Evolutionary conservation across 1,284 basidiomycete genomes (phyloP), one percentile per base, ranked within the genome.

Genomic region (Hortiboletus rubellus): DNA sequence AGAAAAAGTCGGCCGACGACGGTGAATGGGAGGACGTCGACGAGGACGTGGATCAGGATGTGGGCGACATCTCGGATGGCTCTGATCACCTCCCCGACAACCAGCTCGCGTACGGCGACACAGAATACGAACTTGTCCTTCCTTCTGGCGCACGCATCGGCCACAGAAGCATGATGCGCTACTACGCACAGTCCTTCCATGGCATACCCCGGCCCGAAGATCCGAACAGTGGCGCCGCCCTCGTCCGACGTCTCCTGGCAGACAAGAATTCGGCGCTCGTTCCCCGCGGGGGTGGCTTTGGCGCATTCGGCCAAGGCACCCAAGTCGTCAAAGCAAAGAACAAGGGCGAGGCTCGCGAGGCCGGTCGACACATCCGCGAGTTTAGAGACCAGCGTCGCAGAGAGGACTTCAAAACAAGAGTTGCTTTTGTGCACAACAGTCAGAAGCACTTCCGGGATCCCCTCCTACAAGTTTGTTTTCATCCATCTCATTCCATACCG

Each of bases 141-240:
- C 95, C 97, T 0, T 96, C 95, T 0, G 97, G 97, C 42, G 85
- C 87, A 11, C 86, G 93, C 9, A 89, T 99, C 61, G 96, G 96
- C 0, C 97, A 99, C 69, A 87, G 96, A 38, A 86, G 86, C 42
- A 84, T 98, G 77, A 83, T 83, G 48, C 83, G 91, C 37, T 96
- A 97, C 73, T 97, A 98, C 73, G 82, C 86, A 3, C 96, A 98
- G 74, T 89, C 88, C 3, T 86, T 91, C 72, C 76, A 79, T 18
- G 72, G 76, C 40, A 58, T 62, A 60, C 62, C 53, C 46, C 79
- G 78, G 57, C 60, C 76, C 1, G 80, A 84, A 62, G 86, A 91
- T 62, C 83, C 85, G 5, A 86, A 88, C 61, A 85, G 85, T 14
- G 85, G 87, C 15, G 81, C 87, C 14, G 89, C 87, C 0, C 79